Evolutionary conservation across 768 basidiomycete genomes (phyloP).

Genomic region (Xanthoconium stramineum): DNA sequence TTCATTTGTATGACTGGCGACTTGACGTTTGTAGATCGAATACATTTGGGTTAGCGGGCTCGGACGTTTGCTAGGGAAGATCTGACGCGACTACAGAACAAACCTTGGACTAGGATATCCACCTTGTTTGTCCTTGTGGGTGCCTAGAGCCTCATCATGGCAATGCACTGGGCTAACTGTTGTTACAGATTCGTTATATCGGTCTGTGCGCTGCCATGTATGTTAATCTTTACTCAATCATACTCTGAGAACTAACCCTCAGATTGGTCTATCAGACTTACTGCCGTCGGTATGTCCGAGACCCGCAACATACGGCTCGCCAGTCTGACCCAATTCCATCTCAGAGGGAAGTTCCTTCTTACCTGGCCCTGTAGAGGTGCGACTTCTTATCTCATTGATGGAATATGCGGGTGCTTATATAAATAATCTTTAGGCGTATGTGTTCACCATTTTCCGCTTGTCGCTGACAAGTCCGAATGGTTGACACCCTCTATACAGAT

Average conservation of each 20-base stretch:
- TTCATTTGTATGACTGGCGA: neutral
- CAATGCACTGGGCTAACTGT: neutral
- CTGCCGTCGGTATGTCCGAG: neutral
- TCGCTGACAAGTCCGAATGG: neutral
- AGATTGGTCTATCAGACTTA: neutral
- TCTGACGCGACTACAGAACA: conserved; percentile 2
- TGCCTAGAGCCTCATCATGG: too few species aligned
- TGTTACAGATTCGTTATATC: conserved; percentile 10
- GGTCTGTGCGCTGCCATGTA: conserved; percentile 8
- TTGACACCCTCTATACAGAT: neutral
- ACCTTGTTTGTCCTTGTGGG: conserved; percentile 2
- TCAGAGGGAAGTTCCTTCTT: conserved; percentile 11
- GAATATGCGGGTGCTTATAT: neutral
- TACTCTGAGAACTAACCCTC: neutral
- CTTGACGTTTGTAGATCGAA: neutral
- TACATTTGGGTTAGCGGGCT: conserved; percentile 3
- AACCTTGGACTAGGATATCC: conserved; percentile 2
- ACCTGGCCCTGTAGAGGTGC: neutral
- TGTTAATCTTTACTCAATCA: neutral
- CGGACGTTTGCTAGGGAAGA: neutral
- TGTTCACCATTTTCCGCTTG: neutral
- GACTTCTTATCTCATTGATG: neutral
- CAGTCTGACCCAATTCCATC: neutral
- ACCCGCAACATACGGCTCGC: too few species aligned
- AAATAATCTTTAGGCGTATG: neutral